Conservation (phyloP, 495 filamentous ascomycete species). For the Podospora fimiseda region DNA sequence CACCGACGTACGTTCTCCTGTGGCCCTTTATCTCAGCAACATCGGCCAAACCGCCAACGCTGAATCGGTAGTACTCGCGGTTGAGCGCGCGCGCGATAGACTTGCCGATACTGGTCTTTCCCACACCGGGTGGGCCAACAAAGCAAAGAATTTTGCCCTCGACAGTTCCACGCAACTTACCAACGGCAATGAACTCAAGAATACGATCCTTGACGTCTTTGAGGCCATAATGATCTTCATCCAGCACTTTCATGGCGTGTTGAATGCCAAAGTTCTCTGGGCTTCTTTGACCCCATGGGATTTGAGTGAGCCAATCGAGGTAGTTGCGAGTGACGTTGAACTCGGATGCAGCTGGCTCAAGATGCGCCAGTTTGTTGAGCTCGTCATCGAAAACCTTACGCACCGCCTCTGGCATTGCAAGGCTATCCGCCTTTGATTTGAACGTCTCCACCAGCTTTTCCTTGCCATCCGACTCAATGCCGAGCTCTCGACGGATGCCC, state of each 20-base stretch:
- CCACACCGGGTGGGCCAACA: slow-evolving; percentile 90
- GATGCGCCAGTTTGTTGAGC: slow-evolving; percentile 88
- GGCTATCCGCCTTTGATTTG: slow-evolving; percentile 86
- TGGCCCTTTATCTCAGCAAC: slow-evolving; percentile 99
- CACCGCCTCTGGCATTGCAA: slow-evolving; percentile 94
- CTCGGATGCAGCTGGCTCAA: slow-evolving; percentile 92
- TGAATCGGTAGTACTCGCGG: slow-evolving; percentile 95
- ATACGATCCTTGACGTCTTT: slow-evolving; percentile 99
- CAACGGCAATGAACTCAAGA: slow-evolving; percentile 96
- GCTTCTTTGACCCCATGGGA: slow-evolving; percentile 95
- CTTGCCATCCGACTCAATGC: slow-evolving; percentile 95
- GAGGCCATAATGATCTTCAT: slow-evolving; percentile 95
- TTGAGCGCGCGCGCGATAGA: slow-evolving; percentile 92
- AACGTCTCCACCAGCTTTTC: slow-evolving; percentile 97
- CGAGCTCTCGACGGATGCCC: slow-evolving; percentile 91
- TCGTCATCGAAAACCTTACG: slow-evolving; percentile 98
- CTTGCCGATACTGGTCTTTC: slow-evolving; percentile 98
- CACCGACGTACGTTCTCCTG: slow-evolving; percentile 92
- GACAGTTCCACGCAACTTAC: slow-evolving; percentile 92
- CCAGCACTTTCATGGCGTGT: slow-evolving; percentile 82
- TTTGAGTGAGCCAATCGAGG: slow-evolving; percentile 95
- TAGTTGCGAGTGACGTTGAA: slow-evolving; percentile 99
- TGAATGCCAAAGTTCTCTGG: slow-evolving; percentile 94
- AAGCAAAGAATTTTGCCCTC: slow-evolving; percentile 99
- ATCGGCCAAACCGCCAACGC: slow-evolving; percentile 92